These are phyloP conservation scores for Podospora appendiculata DNA, from an alignment of 495 filamentous ascomycete genomes.

Conservation along the genomic window DNA sequence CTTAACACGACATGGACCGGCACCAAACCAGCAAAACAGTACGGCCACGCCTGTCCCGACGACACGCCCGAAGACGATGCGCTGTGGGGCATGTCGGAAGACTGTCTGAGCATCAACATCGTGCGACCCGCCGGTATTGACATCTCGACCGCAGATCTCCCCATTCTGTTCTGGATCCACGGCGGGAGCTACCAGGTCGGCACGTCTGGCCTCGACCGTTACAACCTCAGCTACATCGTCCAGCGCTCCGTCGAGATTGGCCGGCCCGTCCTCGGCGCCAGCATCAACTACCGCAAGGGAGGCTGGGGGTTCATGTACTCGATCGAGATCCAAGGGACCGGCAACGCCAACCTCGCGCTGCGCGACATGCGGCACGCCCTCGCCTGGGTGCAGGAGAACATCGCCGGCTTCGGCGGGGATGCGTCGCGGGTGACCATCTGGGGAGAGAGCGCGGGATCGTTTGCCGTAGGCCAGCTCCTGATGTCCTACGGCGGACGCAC, in stretches of 20 bases:
- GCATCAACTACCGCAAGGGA: constrained; percentile 51
- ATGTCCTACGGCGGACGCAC: constrained; percentile 30
- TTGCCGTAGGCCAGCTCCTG: constrained; percentile 26
- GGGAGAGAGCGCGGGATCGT: constrained; percentile 29
- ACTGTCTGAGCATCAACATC: constrained; percentile 63
- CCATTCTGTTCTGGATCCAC: constrained; percentile 62
- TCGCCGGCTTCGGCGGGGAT: constrained; percentile 49
- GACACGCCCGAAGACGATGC: constrained; percentile 31
- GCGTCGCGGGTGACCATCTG: constrained; percentile 32
- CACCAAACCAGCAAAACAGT: constrained; percentile 35
- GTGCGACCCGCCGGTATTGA: constrained; percentile 41
- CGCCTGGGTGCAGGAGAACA: constrained; percentile 52
- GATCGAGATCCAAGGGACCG: constrained; percentile 35
- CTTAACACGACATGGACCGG: constrained; percentile 39
- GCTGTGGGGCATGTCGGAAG: constrained; percentile 48
- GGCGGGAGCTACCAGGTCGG: constrained; percentile 61
- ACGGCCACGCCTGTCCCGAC: constrained; percentile 45
- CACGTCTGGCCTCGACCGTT: constrained; percentile 33
- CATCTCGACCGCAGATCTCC: constrained; percentile 35
- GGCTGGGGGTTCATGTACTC: constrained; percentile 39
- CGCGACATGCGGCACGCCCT: constrained; percentile 49
- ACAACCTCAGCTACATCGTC: constrained; percentile 46
- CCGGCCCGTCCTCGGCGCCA: constrained; percentile 54
- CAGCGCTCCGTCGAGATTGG: constrained; percentile 43
- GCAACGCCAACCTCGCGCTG: constrained; percentile 26